Evolutionary conservation across 139 green algal genomes (phyloP), one percentile per base, ranked within the genome.

Genomic region (Mesotaenium endlicherianum): DNA sequence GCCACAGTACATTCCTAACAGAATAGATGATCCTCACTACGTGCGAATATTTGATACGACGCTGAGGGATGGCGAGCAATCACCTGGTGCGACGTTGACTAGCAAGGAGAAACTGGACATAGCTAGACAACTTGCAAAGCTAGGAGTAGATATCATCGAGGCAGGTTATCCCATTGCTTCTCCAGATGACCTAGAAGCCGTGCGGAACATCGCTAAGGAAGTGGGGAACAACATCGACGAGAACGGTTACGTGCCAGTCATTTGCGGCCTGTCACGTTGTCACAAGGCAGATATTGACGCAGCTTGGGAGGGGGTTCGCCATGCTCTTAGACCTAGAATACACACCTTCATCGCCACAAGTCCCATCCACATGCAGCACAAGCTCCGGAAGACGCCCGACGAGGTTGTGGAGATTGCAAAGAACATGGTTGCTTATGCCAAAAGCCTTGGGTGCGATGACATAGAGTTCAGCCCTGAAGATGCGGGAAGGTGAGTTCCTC

Each of bases 71-170:
- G 96, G 96, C 26, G 96, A 99, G 91, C 96, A 99, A 89, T 97
- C 92, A 0, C 96, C 96, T 0, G 88, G 88, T 26, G 95, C 95
- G 31, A 98, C 95, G 16, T 89, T 99, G 2, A 99, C 96, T 26
- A 93, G 82, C 85, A 96, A 96, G 77, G 94, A 99, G 86, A 99
- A 99, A 91, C 90, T 99, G 38, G 95, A 98, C 81, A 98, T 99
- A 38, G 96, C 96, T 6, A 81, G 90, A 40, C 93, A 97, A 89
- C 92, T 99, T 50, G 88, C 91, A n/a, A 95, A 95, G 87, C 92
- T 99, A 36, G 95, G 96, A 14, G 96, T 99, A 47, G 96, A 99
- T 83, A 98, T 99, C 86, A 99, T 99, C 70, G 96, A 99, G 89
- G 96, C 96, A 5, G 96, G 96, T 71, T 99, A 98, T 82, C 96